Evolutionary conservation across 805 yeast genomes (phyloP), one percentile per base, ranked within the genome.

Genomic region (Candida vaughaniae): DNA sequence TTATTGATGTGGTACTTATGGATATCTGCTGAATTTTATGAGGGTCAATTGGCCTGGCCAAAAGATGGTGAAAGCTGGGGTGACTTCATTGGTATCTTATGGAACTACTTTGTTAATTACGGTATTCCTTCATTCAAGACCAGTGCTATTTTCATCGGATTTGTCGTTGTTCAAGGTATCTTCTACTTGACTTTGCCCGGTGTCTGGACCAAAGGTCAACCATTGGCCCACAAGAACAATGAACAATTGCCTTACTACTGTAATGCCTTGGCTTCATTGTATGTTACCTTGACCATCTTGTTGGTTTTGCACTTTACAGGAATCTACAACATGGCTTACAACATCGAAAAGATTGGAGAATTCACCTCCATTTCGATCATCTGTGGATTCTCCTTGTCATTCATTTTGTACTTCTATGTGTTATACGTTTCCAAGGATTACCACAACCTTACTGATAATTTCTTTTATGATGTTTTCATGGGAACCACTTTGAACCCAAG

Each of bases 401-500:
- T 89, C 39, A 68, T 64, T 8, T 69, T 91, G 46, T 93, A 88
- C 69, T 43, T 85, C 29, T 78, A 74, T 69, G 81, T 93, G 11
- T 51, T 87, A 38, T 58, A 55, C 43, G 67, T 83, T 36, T 71
- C 85, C 37, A 79, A 80, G 41, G 95, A 87, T 55, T 87, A 85
- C 60, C 91, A 87, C 60, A 73, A 93, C 45, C 79, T 91, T 91
- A 82, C 97, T 6, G 97, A 98, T 16, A 87, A 85, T 62, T 83
- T 77, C 53, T 62, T 93, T 48, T 91, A 89, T 56, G 99, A 93
- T 62, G 71, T 88, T 55, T 93, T 93, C 69, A 82, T 93, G 95
- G 99, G 99, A 33, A 96, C 96, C 11, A 95, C 97, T 28, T 77
- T 93, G 59, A 93, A 93, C 64, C 99, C 99, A 46, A 77, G 99